phyloP scores from a whole-genome alignment of 1,284 basidiomycete genomes.

The Fomitopsis schrenkii region DNA sequence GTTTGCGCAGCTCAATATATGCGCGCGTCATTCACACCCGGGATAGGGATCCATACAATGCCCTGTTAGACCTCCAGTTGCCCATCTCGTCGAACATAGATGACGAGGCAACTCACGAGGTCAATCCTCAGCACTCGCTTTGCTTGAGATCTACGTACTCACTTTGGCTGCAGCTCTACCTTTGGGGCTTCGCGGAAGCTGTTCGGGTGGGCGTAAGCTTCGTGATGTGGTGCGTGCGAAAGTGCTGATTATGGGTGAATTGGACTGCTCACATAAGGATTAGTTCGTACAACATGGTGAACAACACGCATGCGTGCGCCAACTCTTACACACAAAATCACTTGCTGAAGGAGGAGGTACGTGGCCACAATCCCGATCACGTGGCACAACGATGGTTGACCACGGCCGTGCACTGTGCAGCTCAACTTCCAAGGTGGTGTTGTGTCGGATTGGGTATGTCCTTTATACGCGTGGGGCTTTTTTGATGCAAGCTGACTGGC shows the following conservation, averaged over 20 bases:
- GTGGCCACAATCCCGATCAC: constrained; percentile 12
- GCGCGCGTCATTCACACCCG: no score
- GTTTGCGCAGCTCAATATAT: not conserved
- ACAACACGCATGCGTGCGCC: constrained; percentile 65
- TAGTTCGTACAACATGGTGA: constrained; percentile 34
- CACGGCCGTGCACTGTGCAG: not conserved
- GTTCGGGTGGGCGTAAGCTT: not conserved
- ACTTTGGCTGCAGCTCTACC: not conserved
- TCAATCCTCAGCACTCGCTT: no score
- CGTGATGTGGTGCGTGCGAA: not conserved
- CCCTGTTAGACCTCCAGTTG: not conserved
- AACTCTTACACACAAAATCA: constrained; percentile 66
- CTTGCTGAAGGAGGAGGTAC: constrained; percentile 72
- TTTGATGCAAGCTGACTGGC: no score
- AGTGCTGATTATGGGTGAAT: no score
- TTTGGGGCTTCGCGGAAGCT: not conserved
- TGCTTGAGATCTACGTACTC: no score
- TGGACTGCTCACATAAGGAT: no score
- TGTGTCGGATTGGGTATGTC: constrained; percentile 20
- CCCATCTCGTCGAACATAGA: constrained; percentile 1
- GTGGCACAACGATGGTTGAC: no score
- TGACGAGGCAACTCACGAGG: not conserved
- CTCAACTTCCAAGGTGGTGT: constrained; percentile 51
- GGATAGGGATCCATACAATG: no score
- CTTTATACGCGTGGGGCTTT: not conserved